Base-by-base conservation (phyloP, 208 protist genomes). In the Crithidia sp. region DNA sequence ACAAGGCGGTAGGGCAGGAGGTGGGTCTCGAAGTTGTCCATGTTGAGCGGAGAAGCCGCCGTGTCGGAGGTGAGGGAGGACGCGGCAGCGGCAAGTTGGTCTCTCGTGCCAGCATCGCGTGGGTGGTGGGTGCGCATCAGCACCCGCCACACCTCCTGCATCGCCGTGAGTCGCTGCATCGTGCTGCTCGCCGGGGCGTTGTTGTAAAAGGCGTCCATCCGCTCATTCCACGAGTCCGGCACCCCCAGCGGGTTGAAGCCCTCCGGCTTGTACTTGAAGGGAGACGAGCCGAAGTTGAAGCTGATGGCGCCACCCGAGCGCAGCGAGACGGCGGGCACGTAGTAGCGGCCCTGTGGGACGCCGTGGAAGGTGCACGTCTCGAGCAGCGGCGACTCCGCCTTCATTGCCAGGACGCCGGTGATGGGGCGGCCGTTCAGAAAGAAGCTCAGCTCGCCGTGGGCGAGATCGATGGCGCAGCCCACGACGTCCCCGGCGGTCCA, bases 261-360 rank as follows among this genome's bases (percentile, higher is more conserved):
- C 41, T 95, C 91, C 8, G 94, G 94, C 77, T 96, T 95, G 83
- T 85, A 87, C 67, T 89, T 88, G 61, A 98, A 92, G 36, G 84
- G 79, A 13, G 85, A 85, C 9, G 90, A 92, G 54, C 94, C 94
- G 81, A 98, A 97, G 83, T 98, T 98, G 77, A 97, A 93, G 47
- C 74, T 77, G 53, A 96, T 84, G 5, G 78, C 72, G 77, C 94
- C 95, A 14, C 91, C 91, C 16, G 90, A 81, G 44, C 94, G 83
- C n/a, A 98, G 70, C 7, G 94, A 95, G 49, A 95, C 75, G 17
- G 89, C 92, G 39, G 94, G 94, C 10, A 89, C 86, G 73, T 92
- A 97, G 40, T 76, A 66, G 45, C 64, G 54, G 0, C 65, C 77
- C 41, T 58, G 58, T 14, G 78, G 82, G 37, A 93, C 36, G 9